Evolutionary conservation across 2,329 filamentous ascomycete genomes (phyloP).

Genomic region (Penicillium sp.): DNA sequence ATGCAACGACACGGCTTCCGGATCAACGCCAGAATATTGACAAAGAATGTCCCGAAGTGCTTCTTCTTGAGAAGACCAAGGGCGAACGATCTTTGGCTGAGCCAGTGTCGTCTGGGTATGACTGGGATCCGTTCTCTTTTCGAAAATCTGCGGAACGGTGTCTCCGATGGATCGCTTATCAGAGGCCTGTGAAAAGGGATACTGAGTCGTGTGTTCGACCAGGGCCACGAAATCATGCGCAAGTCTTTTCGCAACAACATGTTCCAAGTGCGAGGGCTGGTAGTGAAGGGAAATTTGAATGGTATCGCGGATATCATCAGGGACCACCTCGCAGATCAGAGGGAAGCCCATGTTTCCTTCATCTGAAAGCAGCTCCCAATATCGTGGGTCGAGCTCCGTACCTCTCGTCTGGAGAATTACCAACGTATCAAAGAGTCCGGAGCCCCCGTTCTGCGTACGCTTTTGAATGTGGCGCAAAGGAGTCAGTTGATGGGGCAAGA

Average conservation of each 20-base stretch:
- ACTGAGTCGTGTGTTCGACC: slow-evolving; percentile 39
- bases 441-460: slow-evolving; percentile 49
- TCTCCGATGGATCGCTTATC: slow-evolving; percentile 28
- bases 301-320: slow-evolving; percentile 56
- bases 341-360: slow-evolving; percentile 67
- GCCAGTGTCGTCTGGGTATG: background rate
- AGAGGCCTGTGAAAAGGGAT: slow-evolving; percentile 34
- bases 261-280: slow-evolving; percentile 42
- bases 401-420: slow-evolving; percentile 74
- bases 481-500: slow-evolving; percentile 73
- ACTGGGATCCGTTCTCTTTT: slow-evolving; percentile 11
- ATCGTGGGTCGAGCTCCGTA: slow-evolving; percentile 46
- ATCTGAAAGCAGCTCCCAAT: slow-evolving; percentile 58
- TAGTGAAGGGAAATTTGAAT: slow-evolving; percentile 68
- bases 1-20: slow-evolving; percentile 57
- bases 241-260: slow-evolving; percentile 28
- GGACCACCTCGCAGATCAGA: slow-evolving; percentile 75
- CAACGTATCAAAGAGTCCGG: slow-evolving; percentile 75
- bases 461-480: slow-evolving; percentile 73
- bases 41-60: slow-evolving; percentile 62
- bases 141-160: slow-evolving; percentile 34
- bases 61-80: slow-evolving; percentile 59
- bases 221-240: slow-evolving; percentile 35
- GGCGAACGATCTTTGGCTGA: slow-evolving; percentile 14
- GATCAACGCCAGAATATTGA: slow-evolving; percentile 59